A percentile compares a stretch with the other conserved stretches of the same genome.
These are phyloP conservation scores for Hygrophorus pudorinus DNA, from an alignment of 768 basidiomycete species.

Conservation along the genomic window DNA sequence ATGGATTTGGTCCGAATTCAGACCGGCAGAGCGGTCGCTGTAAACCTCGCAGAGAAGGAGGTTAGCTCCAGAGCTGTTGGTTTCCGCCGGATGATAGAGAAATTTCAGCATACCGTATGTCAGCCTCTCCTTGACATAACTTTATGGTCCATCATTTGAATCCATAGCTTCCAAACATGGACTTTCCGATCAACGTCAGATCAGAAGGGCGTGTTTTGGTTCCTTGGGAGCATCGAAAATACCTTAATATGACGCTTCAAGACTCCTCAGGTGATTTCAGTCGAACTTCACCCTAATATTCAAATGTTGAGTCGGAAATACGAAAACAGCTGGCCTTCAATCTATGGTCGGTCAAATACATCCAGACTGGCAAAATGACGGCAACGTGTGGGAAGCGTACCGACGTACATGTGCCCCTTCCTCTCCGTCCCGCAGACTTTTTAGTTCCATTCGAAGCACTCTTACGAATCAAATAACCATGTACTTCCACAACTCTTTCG, in stretches of 20 bases:
- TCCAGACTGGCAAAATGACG: slow-evolving; percentile 78
- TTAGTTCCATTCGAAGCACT: slow-evolving; percentile 58
- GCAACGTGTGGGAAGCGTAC: slow-evolving; percentile 91
- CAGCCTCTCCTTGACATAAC: background rate
- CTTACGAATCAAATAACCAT: slow-evolving; percentile 20
- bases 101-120: slow-evolving; percentile 54
- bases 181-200: slow-evolving; percentile 88
- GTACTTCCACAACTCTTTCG: slow-evolving; percentile 16
- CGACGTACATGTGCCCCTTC: slow-evolving; percentile 81
- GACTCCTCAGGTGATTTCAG: slow-evolving; percentile 29
- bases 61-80: slow-evolving; percentile 71
- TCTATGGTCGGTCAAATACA: slow-evolving; percentile 56
- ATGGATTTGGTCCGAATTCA: slow-evolving; percentile 81
- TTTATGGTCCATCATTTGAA: slow-evolving; percentile 5
- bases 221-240: slow-evolving; percentile 79
- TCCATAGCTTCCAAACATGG: slow-evolving; percentile 80
- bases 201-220: slow-evolving; percentile 91
- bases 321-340: slow-evolving; percentile 34
- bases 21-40: slow-evolving; percentile 47
- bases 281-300: background rate
- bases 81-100: slow-evolving; percentile 65
- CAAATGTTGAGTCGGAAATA: slow-evolving; percentile 9
- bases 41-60: slow-evolving; percentile 56
- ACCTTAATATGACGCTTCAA: slow-evolving; percentile 56
- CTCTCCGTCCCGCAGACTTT: slow-evolving; percentile 73